Base-by-base conservation (phyloP, 2,329 filamentous ascomycete genomes). In the Aspergillus ustus region DNA sequence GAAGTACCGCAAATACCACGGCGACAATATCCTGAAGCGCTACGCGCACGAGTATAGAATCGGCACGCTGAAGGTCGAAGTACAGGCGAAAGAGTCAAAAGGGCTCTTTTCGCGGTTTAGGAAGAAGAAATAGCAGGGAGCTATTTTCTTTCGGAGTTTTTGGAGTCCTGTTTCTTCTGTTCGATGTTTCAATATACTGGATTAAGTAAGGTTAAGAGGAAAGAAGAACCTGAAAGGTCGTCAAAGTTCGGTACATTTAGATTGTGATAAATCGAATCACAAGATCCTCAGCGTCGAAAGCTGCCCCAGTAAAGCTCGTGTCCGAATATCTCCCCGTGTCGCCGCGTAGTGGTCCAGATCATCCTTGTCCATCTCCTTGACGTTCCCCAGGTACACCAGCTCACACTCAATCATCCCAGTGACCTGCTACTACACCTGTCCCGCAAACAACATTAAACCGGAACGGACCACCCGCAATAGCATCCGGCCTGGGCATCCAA, bases 1-100 rank as follows among this genome's bases (percentile, higher is more conserved):
- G n/a, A 62, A 65, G 44, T 67, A 62, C 48, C 63, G 55, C 37
- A 65, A 65, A 43, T 63, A 65, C 13, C 65, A 67, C 52, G 57
- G 55, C 2, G 61, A 62, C 7, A 46, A 61, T 34, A 57, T 57
- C 6, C 57, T 67, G 37, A 19, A 45, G 13, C 50, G 52, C 31
- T 55, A 63, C 7, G 65, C 55, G 20, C 31, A 52, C 17, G 46
- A 52, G 7, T 51, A 40, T 45, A 57, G 34, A 25, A 52, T 57
- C 13, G 48, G 55, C 34, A 57, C 46, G n/a, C 7, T 57, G 37
- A 44, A 29, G 13, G 25, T 51, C 3, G 34, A 57, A 7, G 45
- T 37, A 4, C 43, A 40, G 20, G 46, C 48, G 22, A 51, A 52
- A 13, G 29, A 37, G 50, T 40, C 53, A 15, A 60, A 57, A 13